Evolutionary conservation across 371 early-diverging fungal species (phyloP).

Genomic region (Apophysomyces elegans): DNA sequence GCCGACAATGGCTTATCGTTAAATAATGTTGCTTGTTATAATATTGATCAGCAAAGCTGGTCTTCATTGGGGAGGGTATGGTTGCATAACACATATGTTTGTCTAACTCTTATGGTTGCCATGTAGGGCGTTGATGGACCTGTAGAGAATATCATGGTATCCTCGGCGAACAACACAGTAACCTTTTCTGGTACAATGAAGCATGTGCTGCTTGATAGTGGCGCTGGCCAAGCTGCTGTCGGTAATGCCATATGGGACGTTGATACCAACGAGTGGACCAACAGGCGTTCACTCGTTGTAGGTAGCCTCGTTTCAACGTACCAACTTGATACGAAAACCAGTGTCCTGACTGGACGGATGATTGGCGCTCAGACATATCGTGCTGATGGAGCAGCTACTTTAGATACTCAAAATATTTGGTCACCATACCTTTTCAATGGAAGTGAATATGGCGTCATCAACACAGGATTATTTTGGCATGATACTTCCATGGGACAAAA

Average conservation of each 20-base stretch:
- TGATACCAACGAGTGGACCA: slow-evolving; percentile 21
- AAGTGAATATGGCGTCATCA: slow-evolving; percentile 23
- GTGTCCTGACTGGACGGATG: slow-evolving; percentile 28
- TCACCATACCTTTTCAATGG: slow-evolving; percentile 12
- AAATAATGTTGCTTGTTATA: slow-evolving; percentile 37
- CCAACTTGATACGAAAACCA: background rate
- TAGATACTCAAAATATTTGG: slow-evolving; percentile 15
- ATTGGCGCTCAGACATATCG: slow-evolving; percentile 39
- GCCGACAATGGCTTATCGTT: slow-evolving; percentile 6
- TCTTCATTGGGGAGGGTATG: slow-evolving; percentile 29
- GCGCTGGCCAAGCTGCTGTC: background rate
- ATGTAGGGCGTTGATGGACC: slow-evolving; percentile 38
- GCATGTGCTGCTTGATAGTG: slow-evolving; percentile 4
- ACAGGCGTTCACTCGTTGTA: slow-evolving; percentile 21
- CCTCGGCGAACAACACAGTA: slow-evolving; percentile 22
- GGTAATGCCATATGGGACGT: slow-evolving; percentile 35
- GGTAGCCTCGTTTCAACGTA: slow-evolving; percentile 19
- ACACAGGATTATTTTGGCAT: slow-evolving; percentile 43
- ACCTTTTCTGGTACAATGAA: slow-evolving; percentile 39
- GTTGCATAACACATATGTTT: background rate
- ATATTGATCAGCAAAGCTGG: slow-evolving; percentile 29
- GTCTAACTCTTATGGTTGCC: background rate
- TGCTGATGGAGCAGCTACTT: slow-evolving; percentile 21
- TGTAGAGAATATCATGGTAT: slow-evolving; percentile 27
- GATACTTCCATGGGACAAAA: slow-evolving; percentile 24